Evolutionary conservation across 148 eudicot genomes (phyloP).

Genomic region (Cornus controversa): DNA sequence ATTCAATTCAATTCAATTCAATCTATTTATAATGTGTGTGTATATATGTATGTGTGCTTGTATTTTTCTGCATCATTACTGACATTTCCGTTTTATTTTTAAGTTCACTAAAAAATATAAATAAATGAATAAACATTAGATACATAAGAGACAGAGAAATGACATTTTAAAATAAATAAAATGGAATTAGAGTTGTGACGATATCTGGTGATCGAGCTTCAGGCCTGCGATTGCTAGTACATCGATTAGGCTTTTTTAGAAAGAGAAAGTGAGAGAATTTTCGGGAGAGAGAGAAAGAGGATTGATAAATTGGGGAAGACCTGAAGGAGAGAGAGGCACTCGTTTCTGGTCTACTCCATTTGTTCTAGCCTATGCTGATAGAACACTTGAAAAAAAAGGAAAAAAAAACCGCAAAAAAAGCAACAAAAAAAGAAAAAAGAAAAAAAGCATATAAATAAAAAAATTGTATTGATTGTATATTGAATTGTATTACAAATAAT

Average conservation of each 20-base stretch:
- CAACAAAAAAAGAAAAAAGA: no score
- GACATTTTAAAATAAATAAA: conserved; percentile 20
- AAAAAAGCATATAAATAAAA: no score
- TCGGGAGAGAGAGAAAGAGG: not conserved
- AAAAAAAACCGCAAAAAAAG: no score
- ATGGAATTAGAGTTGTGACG: conserved; percentile 31
- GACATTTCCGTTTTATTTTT: no score
- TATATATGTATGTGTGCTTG: not conserved
- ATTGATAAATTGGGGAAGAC: conserved; percentile 9
- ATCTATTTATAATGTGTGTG: not conserved
- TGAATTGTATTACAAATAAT: no score
- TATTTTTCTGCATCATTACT: no score
- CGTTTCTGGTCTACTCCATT: conserved; percentile 42
- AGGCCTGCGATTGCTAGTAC: conserved; percentile 25
- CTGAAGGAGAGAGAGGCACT: conserved; percentile 53
- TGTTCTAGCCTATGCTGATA: no score
- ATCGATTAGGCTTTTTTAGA: not conserved
- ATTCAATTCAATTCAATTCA: not conserved
- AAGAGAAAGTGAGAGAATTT: no score
- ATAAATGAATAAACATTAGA: no score
- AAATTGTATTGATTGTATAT: no score
- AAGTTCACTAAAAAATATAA: no score
- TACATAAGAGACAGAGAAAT: not conserved
- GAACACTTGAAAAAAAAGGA: no score
- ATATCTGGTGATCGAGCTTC: conserved; percentile 33